Conservation (phyloP, 345 rosid species). For the Triadica sebifera region DNA sequence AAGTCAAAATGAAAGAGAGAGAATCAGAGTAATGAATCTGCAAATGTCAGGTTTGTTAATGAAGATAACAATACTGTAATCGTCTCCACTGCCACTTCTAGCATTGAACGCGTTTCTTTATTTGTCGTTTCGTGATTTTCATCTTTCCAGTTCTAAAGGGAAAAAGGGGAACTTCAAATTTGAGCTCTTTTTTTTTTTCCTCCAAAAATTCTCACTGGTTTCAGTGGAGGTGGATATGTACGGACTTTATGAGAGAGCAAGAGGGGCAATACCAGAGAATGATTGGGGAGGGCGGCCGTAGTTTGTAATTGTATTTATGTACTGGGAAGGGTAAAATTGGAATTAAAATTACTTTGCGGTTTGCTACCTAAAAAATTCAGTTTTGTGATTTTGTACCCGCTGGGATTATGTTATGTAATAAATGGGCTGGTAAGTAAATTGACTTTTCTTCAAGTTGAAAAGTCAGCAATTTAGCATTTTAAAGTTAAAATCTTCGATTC, state of each 20-base stretch:
- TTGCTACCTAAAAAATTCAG: no score
- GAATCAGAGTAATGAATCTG: slow-evolving; percentile 11
- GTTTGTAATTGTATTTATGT: background rate
- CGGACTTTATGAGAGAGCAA: background rate
- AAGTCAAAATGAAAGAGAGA: slow-evolving; percentile 7
- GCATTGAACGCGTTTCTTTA: slow-evolving; percentile 4
- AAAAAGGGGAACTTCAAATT: background rate
- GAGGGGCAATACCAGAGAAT: background rate
- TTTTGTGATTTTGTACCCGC: no score
- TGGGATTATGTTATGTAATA: no score
- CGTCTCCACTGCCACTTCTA: background rate
- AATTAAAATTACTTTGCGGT: no score
- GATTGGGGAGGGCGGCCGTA: background rate
- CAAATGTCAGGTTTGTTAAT: slow-evolving; percentile 13
- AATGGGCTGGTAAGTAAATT: no score
- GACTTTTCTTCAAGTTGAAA: no score
- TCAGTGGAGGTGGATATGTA: background rate
- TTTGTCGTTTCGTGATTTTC: background rate
- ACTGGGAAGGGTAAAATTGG: background rate
- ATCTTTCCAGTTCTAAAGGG: no score
- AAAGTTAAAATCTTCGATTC: no score
- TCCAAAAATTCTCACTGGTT: background rate
- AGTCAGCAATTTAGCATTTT: no score
- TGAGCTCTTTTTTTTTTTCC: background rate
- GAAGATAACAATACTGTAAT: slow-evolving; percentile 10